Evolutionary conservation across 2,329 filamentous ascomycete species (phyloP).

Genomic region (Bisporella sp.): DNA sequence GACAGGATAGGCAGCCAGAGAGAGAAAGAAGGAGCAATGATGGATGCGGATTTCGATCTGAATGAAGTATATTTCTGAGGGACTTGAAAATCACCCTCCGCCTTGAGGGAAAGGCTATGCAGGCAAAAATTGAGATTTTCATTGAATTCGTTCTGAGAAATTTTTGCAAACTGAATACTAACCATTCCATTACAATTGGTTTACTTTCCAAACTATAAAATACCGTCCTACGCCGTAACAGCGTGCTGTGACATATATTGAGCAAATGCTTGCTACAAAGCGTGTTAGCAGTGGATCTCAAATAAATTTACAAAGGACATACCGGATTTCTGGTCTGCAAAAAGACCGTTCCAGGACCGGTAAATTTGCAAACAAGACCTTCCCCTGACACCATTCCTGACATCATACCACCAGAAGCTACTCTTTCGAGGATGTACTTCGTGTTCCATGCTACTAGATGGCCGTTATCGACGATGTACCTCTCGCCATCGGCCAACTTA

Average conservation of each 20-base stretch:
- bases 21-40: too few relatives aligned
- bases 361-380: constrained; percentile 91
- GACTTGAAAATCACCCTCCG: too few relatives aligned
- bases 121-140: too few relatives aligned
- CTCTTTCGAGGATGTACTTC: constrained; percentile 84
- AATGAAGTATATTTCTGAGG: too few relatives aligned
- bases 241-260: constrained; percentile 16
- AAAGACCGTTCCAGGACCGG: constrained; percentile 83
- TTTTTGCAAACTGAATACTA: too few relatives aligned
- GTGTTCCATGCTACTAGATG: constrained; percentile 96
- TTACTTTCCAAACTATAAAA: too few relatives aligned
- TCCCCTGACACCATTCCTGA: constrained; percentile 77
- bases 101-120: too few relatives aligned
- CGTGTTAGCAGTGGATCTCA: not conserved
- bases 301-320: constrained; percentile 27
- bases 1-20: too few relatives aligned
- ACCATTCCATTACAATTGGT: too few relatives aligned
- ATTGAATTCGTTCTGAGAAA: too few relatives aligned
- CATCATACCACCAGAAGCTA: constrained; percentile 87
- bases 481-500: constrained; percentile 59
- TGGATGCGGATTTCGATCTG: too few relatives aligned
- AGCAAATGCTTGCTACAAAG: constrained; percentile 18
- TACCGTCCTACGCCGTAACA: too few relatives aligned
- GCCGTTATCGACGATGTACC: constrained; percentile 88
- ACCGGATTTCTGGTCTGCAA: constrained; percentile 85